A percentile compares a stretch with the other conserved stretches of the same genome.
Evolutionary conservation across 176 grass and related monocot species (phyloP).

Genomic region (Oryza longistaminata): DNA sequence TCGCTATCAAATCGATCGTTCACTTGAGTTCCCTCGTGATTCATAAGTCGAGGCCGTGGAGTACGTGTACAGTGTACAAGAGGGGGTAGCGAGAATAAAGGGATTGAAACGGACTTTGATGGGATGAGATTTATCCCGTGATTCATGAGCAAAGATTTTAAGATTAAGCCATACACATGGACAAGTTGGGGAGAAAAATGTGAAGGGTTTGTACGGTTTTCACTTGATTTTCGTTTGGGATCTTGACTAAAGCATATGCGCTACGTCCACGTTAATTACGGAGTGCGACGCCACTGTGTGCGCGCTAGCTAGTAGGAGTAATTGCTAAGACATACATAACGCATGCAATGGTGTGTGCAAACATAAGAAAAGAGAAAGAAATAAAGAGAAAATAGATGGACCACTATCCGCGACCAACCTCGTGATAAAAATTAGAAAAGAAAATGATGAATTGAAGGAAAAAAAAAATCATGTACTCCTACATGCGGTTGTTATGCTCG

Average conservation of each 20-base stretch:
- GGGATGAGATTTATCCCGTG: neutral
- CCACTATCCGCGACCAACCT: neutral
- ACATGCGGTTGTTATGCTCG: neutral
- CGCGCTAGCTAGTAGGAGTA: neutral
- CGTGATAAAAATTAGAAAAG: neutral
- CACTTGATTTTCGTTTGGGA: neutral
- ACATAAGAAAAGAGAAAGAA: neutral
- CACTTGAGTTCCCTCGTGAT: neutral
- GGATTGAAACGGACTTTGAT: slow-evolving; percentile 2
- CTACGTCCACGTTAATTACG: neutral
- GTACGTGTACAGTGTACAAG: neutral
- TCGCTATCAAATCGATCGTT: neutral
- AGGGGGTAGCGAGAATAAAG: neutral
- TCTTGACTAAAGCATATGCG: neutral
- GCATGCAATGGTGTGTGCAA: neutral
- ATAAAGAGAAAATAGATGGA: neutral
- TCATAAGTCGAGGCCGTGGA: neutral
- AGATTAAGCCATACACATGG: neutral
- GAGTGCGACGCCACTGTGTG: neutral
- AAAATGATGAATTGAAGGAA: neutral
- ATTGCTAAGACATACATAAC: neutral
- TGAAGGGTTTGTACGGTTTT: neutral
- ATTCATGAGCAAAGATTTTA: neutral
- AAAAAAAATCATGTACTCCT: neutral
- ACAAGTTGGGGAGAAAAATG: neutral